Base-by-base conservation (phyloP, 164 flowering plant genomes). In the Vitis amurensis region DNA sequence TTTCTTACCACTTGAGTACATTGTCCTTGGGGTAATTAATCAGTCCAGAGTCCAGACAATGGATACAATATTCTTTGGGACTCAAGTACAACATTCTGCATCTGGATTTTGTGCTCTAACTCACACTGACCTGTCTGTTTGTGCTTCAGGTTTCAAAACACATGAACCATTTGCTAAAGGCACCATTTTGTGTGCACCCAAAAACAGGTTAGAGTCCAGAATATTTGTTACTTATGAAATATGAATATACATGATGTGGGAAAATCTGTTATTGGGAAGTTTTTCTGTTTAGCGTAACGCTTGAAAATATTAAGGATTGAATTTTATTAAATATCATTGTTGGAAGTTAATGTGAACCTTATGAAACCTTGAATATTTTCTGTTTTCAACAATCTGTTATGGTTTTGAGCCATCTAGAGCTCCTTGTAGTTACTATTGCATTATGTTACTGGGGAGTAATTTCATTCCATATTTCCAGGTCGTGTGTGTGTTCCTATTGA, bases 161-260 rank as follows among this genome's bases (percentile, higher is more conserved):
- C 76, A 89, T 88, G 96, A 92, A 92, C 80, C 98, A 96, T 79
- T 83, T 96, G 82, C 83, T 96, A 44, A 96, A 96, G 82, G 95
- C 99, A 51, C 98, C 99, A 56, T 96, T 96, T 72, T 96, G 98
- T 72, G 85, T 93, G 31, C 99, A 96, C 81, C 99, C 99, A 19
- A 89, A 96, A 81, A 96, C 99, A 83, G 99, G 99, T 89, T 23
- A 64, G 77, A 72, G 19, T 44, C 49, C 53, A 8, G 27, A 37
- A 14, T 3, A 15, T 31, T 48, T 56, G 19, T 51, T 37, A 37
- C 44, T 37, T 37, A 3, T 37, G 44, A 37, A 37, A 37, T 37
- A 37, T 37, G 6, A 37, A 37, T 37, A 6, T 37, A 4, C 44
- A 37, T 37, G 44, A 37, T 37, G 44, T 37, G 44, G 44, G 44